Base-by-base conservation (phyloP, 1,139 yeast genomes). In the Saccharomyces hybrid region DNA sequence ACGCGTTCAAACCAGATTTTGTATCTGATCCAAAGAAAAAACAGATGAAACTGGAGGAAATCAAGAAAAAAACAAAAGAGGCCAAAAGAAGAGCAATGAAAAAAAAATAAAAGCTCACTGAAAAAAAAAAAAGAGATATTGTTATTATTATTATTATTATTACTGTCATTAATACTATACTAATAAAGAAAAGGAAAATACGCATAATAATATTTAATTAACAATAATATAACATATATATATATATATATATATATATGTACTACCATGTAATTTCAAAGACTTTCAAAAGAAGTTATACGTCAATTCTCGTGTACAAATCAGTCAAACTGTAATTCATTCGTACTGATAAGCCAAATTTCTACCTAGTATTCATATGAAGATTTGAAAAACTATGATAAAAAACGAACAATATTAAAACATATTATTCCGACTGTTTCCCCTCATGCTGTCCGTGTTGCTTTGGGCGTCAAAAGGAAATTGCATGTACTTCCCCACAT, bases 1-100 rank as follows among this genome's bases (percentile, higher is more conserved):
- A 67, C 28, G 56, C 53, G 0, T 69, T 63, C 11, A 73, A 81
- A 57, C 93, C 93, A 0, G 69, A 60, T 13, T 85, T 82, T 64
- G 82, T 85, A 81, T 64, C 64, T 9, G 73, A 76, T 57, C 69
- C 73, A 1, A 57, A 56, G 0, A 62, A 71, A 51, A 80, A 76
- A 54, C 70, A 72, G 42, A 66, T 66, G 51, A 82, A 78, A 65
- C 69, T 81, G 60, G 75, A 73, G 47, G 81, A 80, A 57, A 82
- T 83, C 28, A 76, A 78, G 57, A 60, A 61, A 42, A 62, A 61
- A 47, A 68, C 71, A 2, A 66, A 67, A 53, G 71, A 67, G 51
- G 71, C 71, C 11, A 68, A 68, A 51, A 58, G 71, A 41, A 60
- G 60, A 52, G 70, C 70, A 5, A 67, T 68, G 69, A 65, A 66